phyloP scores from a whole-genome alignment of 2,329 filamentous ascomycete genomes.

The Didymella exigua region DNA sequence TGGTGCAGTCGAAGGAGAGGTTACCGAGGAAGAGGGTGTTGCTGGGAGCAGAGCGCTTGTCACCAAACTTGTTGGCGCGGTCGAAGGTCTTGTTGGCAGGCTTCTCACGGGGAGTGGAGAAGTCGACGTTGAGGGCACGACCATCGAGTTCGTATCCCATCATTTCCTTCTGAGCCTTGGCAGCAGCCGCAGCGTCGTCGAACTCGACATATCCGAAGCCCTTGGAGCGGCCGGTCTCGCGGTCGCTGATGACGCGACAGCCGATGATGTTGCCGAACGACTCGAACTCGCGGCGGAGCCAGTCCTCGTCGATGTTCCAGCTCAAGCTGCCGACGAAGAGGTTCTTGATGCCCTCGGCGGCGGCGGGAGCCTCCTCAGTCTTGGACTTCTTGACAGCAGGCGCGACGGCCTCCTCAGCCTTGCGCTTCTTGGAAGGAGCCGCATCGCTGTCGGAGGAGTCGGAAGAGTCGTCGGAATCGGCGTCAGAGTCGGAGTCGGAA shows the following conservation, averaged over 20 bases:
- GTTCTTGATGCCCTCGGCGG: constrained; percentile 61
- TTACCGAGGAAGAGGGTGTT: constrained; percentile 93
- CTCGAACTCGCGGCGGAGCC: constrained; percentile 81
- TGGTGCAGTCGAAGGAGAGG: constrained; percentile 80
- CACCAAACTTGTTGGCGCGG: constrained; percentile 74
- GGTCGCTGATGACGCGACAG: constrained; percentile 83
- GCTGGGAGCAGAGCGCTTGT: constrained; percentile 77
- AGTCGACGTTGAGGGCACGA: constrained; percentile 78
- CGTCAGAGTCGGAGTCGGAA: constrained; percentile 47
- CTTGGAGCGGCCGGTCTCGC: constrained; percentile 79
- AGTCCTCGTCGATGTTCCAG: constrained; percentile 87
- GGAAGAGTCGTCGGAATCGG: constrained; percentile 39
- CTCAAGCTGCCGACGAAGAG: constrained; percentile 90
- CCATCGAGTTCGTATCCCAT: constrained; percentile 75
- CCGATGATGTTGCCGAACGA: constrained; percentile 73
- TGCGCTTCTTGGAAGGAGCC: constrained; percentile 71
- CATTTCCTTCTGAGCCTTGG: constrained; percentile 75
- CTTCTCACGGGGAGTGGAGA: constrained; percentile 69
- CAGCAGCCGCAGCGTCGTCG: constrained; percentile 67
- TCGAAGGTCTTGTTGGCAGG: constrained; percentile 55
- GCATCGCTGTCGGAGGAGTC: constrained; percentile 41
- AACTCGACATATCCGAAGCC: constrained; percentile 96
- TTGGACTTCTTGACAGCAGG: constrained; percentile 72
- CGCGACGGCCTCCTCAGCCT: constrained; percentile 58
- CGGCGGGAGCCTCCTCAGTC: constrained; percentile 53